A percentile compares a stretch with the other conserved stretches of the same genome.
phyloP scores from a whole-genome alignment of 164 flowering plant genomes.

The Annona cherimola region DNA sequence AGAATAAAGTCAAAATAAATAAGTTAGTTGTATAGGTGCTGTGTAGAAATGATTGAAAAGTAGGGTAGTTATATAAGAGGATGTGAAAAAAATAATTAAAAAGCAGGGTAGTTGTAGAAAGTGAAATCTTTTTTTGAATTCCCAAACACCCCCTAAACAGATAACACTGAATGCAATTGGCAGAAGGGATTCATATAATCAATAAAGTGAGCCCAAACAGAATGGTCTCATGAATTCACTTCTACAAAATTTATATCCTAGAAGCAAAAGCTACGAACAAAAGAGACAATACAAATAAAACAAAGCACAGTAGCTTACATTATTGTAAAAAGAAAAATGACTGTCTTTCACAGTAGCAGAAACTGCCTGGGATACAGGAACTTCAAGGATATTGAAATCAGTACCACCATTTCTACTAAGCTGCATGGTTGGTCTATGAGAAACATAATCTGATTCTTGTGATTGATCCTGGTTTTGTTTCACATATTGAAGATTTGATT shows the following conservation, averaged over 20 bases:
- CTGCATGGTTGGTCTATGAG: conserved; percentile 2
- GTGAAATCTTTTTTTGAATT: too few relatives aligned
- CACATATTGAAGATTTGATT: conserved; percentile 14
- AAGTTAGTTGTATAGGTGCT: too few relatives aligned
- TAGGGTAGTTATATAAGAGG: too few relatives aligned
- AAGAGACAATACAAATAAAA: background rate
- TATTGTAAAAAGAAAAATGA: conserved; percentile 9
- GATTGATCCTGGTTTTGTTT: conserved; percentile 8
- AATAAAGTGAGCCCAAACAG: background rate
- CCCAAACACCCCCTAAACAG: too few relatives aligned
- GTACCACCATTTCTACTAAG: conserved; percentile 5
- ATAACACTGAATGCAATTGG: too few relatives aligned
- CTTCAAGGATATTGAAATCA: conserved; percentile 22
- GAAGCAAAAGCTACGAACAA: background rate
- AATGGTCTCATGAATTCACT: background rate
- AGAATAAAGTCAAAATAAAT: too few relatives aligned
- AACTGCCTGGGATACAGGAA: conserved; percentile 30
- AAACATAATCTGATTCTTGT: conserved; percentile 13
- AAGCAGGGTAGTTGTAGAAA: too few relatives aligned
- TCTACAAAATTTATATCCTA: background rate
- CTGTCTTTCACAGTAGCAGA: conserved; percentile 23
- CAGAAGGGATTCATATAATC: background rate
- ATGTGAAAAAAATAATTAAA: too few relatives aligned
- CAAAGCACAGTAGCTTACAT: conserved; percentile 34
- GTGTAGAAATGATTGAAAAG: too few relatives aligned